A percentile compares a stretch with the other conserved stretches of the same genome.
Evolutionary conservation across 164 flowering plant species (phyloP).

Genomic region (Aristolochia fimbriata): DNA sequence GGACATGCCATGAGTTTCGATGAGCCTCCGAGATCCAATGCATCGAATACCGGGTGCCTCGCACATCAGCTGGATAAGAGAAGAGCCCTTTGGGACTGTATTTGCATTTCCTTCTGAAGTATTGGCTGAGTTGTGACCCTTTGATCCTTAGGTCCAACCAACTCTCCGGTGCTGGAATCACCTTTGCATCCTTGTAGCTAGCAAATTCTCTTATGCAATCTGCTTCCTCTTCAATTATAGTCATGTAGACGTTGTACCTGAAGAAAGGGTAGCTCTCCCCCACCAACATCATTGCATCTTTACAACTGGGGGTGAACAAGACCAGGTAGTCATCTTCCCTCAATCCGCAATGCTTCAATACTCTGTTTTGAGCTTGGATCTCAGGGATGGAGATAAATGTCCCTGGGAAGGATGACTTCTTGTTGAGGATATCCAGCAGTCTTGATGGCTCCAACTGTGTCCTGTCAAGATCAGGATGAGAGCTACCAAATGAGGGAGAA

Average conservation of each 20-base stretch:
- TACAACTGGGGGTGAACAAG: slow-evolving; percentile 42
- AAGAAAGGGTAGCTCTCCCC: slow-evolving; percentile 80
- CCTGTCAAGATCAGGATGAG: slow-evolving; percentile 41
- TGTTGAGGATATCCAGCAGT: slow-evolving; percentile 52
- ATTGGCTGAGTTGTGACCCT: slow-evolving; percentile 45
- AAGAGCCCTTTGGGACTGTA: slow-evolving; percentile 59
- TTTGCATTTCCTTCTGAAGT: slow-evolving; percentile 60
- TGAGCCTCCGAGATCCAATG: slow-evolving; percentile 86
- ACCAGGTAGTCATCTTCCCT: slow-evolving; percentile 54
- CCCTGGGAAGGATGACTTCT: slow-evolving; percentile 57
- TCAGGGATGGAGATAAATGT: slow-evolving; percentile 69
- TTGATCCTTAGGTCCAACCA: slow-evolving; percentile 43
- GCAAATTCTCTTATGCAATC: slow-evolving; percentile 48
- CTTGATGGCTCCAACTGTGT: slow-evolving; percentile 61
- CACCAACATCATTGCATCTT: slow-evolving; percentile 62
- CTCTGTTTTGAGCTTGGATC: slow-evolving; percentile 56
- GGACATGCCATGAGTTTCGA: slow-evolving; percentile 65
- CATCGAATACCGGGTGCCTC: slow-evolving; percentile 55
- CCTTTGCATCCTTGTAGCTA: slow-evolving; percentile 46
- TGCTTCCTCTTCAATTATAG: slow-evolving; percentile 25
- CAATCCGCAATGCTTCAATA: slow-evolving; percentile 58
- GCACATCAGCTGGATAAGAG: slow-evolving; percentile 51
- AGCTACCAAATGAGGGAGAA: slow-evolving; percentile 30
- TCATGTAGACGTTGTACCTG: slow-evolving; percentile 21
- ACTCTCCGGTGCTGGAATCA: slow-evolving; percentile 48